phyloP scores from a whole-genome alignment of 2,329 filamentous ascomycete species.

The Dryadomyces quercus-mongolicae region DNA sequence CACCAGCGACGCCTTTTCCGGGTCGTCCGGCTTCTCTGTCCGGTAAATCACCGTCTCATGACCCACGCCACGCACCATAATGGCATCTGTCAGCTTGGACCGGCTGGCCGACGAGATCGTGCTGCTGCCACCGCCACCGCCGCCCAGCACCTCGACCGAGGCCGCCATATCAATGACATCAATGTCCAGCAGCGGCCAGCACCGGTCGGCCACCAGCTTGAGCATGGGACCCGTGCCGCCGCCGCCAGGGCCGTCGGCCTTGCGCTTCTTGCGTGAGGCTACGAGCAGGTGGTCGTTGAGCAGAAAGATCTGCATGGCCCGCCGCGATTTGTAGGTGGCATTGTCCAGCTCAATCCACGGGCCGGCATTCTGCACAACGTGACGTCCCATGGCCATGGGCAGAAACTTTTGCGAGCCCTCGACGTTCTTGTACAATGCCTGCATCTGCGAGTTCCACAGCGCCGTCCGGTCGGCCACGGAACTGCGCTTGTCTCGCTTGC shows the following conservation, averaged over 20 bases:
- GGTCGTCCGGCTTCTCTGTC: conserved; percentile 67
- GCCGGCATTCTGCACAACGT: conserved; percentile 85
- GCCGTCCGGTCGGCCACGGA: conserved; percentile 64
- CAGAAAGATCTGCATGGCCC: conserved; percentile 82
- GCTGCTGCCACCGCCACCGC: conserved; percentile 13
- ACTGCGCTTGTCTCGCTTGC: conserved; percentile 72
- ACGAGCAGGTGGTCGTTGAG: conserved; percentile 91
- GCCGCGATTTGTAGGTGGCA: conserved; percentile 86
- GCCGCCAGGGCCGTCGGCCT: conserved; percentile 51
- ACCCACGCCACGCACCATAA: conserved; percentile 78
- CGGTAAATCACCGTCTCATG: conserved; percentile 91
- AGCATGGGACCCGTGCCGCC: conserved; percentile 39
- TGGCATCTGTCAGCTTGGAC: conserved; percentile 66
- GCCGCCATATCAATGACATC: conserved; percentile 76
- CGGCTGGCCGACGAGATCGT: conserved; percentile 22
- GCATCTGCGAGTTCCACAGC: conserved; percentile 58
- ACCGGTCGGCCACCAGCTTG: conserved; percentile 85
- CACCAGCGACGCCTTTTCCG: conserved; percentile 69
- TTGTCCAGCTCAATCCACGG: conserved; percentile 95
- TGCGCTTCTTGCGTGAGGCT: conserved; percentile 86
- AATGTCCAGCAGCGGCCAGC: conserved; percentile 87
- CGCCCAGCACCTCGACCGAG: conserved; percentile 9
- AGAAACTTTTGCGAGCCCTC: conserved; percentile 96
- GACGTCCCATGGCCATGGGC: conserved; percentile 78
- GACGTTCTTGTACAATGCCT: conserved; percentile 91